phyloP scores from a whole-genome alignment of 345 rosid genomes.

The Corchorus capsularis region DNA sequence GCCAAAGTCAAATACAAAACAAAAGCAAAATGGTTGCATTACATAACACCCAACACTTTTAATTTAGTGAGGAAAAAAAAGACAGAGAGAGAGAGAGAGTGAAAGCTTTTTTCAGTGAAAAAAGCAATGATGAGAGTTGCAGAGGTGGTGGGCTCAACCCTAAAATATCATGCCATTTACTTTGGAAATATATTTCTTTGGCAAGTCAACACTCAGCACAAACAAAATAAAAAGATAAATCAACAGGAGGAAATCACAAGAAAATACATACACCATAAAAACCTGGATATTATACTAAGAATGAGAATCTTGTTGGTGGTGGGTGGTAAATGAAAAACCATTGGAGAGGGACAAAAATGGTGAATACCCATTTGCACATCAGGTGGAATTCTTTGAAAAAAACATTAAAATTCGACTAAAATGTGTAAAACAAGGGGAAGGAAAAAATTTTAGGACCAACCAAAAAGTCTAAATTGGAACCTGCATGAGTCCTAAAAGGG shows the following conservation, averaged over 20 bases:
- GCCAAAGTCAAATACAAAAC: slow-evolving; percentile 14
- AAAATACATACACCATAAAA: slow-evolving; percentile 17
- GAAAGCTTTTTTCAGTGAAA: neutral
- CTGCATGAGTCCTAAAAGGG: slow-evolving; percentile 32
- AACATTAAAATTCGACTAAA: neutral
- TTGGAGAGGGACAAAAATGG: slow-evolving; percentile 30
- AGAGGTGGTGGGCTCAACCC: slow-evolving; percentile 37
- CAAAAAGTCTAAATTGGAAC: slow-evolving; percentile 34
- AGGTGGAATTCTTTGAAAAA: slow-evolving; percentile 23
- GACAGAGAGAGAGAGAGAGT: neutral
- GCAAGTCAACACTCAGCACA: slow-evolving; percentile 14
- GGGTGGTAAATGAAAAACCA: slow-evolving; percentile 27
- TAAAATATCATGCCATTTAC: slow-evolving; percentile 7
- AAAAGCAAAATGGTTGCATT: slow-evolving; percentile 2
- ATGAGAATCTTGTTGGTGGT: slow-evolving; percentile 30
- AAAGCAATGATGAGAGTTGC: slow-evolving; percentile 31
- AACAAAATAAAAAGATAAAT: neutral
- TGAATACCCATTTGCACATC: slow-evolving; percentile 23
- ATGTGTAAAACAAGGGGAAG: slow-evolving; percentile 13
- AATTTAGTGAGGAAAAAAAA: neutral
- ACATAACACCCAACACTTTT: slow-evolving; percentile 1
- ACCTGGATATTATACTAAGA: neutral
- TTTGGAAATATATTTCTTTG: slow-evolving; percentile 5
- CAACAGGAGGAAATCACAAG: slow-evolving; percentile 1
- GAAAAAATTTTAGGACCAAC: slow-evolving; percentile 31